Conservation (phyloP, 2,329 filamentous ascomycete genomes). For the Colletotrichum incanum region DNA sequence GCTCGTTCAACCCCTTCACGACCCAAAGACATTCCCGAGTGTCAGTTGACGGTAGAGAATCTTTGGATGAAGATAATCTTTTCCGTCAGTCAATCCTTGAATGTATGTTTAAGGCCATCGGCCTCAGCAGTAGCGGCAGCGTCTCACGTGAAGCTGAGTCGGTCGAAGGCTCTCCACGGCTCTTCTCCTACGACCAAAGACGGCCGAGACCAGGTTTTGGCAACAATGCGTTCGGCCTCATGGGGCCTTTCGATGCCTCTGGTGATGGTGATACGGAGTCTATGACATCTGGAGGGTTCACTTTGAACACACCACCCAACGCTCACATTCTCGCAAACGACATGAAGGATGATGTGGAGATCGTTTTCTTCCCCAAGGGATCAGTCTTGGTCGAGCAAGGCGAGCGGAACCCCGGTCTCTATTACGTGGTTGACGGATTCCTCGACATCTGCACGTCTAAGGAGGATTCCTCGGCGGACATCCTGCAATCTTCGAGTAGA, state of each 20-base stretch:
- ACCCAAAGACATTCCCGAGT: conserved; percentile 65
- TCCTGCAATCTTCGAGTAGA: conserved; percentile 57
- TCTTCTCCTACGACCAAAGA: conserved; percentile 87
- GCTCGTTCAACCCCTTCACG: conserved; percentile 71
- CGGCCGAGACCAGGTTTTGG: conserved; percentile 83
- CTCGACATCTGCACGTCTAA: conserved; percentile 91
- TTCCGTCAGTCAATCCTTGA: conserved; percentile 93
- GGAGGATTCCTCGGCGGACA: conserved; percentile 67
- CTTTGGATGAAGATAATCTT: conserved; percentile 87
- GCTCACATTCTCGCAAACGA: conserved; percentile 81
- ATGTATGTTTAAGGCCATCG: conserved; percentile 96
- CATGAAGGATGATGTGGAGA: conserved; percentile 92
- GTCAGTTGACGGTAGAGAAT: conserved; percentile 80
- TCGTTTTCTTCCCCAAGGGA: conserved; percentile 96
- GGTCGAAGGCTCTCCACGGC: conserved; percentile 85
- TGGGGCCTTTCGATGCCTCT: conserved; percentile 85
- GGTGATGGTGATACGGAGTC: conserved; percentile 91
- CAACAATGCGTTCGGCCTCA: conserved; percentile 90
- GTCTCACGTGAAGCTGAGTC: conserved; percentile 79
- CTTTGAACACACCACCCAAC: conserved; percentile 73
- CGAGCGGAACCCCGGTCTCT: conserved; percentile 94
- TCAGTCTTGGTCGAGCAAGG: conserved; percentile 96
- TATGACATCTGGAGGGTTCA: conserved; percentile 79
- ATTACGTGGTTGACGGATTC: conserved; percentile 98
- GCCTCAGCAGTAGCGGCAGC: conserved; percentile 79